Evolutionary conservation across 441 rosid species (phyloP).

Genomic region (Eutrema salsugineum): DNA sequence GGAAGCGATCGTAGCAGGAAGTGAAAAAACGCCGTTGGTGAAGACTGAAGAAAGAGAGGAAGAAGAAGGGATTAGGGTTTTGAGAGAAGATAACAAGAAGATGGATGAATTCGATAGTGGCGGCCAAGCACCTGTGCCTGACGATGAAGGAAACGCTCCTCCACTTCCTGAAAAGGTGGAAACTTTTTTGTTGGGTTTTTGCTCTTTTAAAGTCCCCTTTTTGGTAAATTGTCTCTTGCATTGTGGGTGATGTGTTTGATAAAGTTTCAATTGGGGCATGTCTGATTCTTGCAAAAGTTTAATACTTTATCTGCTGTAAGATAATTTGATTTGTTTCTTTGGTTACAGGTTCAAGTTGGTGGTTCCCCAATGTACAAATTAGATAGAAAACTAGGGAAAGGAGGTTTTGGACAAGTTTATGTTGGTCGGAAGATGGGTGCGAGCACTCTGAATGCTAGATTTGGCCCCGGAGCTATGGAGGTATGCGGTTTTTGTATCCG

Average conservation of each 20-base stretch:
- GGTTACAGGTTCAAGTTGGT: conserved; percentile 59
- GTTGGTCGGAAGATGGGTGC: conserved; percentile 48
- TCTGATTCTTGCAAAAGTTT: background rate
- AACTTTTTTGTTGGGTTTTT: background rate
- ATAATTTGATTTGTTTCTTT: background rate
- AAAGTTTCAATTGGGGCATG: background rate
- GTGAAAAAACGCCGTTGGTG: conserved; percentile 25
- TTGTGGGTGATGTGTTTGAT: conserved; percentile 1
- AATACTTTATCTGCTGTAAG: background rate
- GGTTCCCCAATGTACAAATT: conserved; percentile 61
- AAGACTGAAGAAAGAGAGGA: conserved; percentile 6
- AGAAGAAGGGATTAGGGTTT: conserved; percentile 18
- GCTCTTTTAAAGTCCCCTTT: background rate
- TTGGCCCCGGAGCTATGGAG: conserved; percentile 57
- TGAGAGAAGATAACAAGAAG: conserved; percentile 26
- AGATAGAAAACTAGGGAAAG: conserved; percentile 60
- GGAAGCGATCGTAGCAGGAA: conserved; percentile 1
- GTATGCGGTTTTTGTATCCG: conserved; percentile 16
- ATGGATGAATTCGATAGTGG: conserved; percentile 78
- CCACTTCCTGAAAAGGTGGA: conserved; percentile 85
- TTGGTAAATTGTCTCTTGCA: background rate
- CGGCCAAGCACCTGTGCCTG: conserved; percentile 63
- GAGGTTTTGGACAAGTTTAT: conserved; percentile 71
- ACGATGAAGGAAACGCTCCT: conserved; percentile 79
- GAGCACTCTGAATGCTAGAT: conserved; percentile 35